A percentile compares a stretch with the other conserved stretches of the same genome.
Conservation (phyloP, 2,329 filamentous ascomycete genomes). For the Emmonsia crescens region DNA sequence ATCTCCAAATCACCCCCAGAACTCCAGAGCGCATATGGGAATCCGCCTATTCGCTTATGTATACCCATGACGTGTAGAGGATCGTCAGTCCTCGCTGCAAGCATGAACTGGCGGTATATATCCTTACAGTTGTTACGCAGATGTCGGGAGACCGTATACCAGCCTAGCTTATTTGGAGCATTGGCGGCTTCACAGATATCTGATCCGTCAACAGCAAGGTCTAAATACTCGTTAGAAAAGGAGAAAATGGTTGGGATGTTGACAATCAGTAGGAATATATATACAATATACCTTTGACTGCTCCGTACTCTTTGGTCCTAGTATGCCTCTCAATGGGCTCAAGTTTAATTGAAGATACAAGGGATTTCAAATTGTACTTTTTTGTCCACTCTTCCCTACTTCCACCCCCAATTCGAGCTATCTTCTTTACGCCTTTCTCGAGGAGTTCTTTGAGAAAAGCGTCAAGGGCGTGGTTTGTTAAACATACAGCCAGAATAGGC, state of each 20-base stretch:
- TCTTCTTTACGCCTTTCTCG: constrained; percentile 16
- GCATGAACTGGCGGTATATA: constrained; percentile 4
- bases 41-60: constrained; percentile 1
- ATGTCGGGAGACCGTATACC: constrained; percentile 6
- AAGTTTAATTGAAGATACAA: constrained; percentile 8
- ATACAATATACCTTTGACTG: constrained; percentile 3
- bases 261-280: background rate
- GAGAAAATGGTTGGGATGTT: background rate
- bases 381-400: constrained; percentile 19
- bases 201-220: constrained; percentile 1
- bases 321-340: constrained; percentile 5
- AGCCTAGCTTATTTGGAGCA: constrained; percentile 5
- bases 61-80: background rate
- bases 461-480: constrained; percentile 25
- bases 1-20: constrained; percentile 1
- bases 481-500: constrained; percentile 22
- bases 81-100: background rate
- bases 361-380: constrained; percentile 11
- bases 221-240: constrained; percentile 1
- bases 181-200: constrained; percentile 9
- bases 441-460: constrained; percentile 19
- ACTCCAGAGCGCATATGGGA: constrained; percentile 8
- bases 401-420: constrained; percentile 20
- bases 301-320: background rate
- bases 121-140: constrained; percentile 3